Evolutionary conservation across 805 yeast species (phyloP), one percentile per base, ranked within the genome.

Genomic region (Wickerhamomyces rabaulensis): DNA sequence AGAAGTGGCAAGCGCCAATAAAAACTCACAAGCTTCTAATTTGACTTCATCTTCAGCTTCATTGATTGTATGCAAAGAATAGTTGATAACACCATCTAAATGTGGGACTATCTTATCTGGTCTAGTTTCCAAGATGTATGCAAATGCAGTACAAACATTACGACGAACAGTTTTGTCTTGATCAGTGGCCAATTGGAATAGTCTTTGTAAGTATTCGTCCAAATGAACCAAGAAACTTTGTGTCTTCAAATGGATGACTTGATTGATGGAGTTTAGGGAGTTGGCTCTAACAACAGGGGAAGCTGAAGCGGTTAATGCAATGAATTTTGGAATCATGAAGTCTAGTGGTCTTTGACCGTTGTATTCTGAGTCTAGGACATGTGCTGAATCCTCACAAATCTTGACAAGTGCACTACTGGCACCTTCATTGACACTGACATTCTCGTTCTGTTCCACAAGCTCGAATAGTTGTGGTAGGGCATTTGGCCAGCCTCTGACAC

Each of bases 21-120:
- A 68, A 56, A 94, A 90, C 67, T 94, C 98, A 63, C 97, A 89
- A 3, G 96, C 97, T 62, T 91, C 97, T 46, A 91, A 70, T 0
- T 96, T 84, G 27, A 89, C 95, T 45, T 76, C 82, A 54, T 86
- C 91, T 51, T 83, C 82, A 19, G 65, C 64, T 44, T 72, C 71
- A 12, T 76, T 75, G 68, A 92, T 80, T 49, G 90, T 78, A 66
- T 90, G 97, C 43, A 89, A 66, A 58, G 91, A 82, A 68, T 86
- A 94, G 52, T 81, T 78, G 37, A 92, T 78, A 15, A 94, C 89
- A n/a, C 97, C 97, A 45, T 76, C 80, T 47, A 92, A 64, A 63
- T 92, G 95, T 8, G 91, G 89, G 42, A 76, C 65, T 29, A 94
- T 69, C 62, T 84, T 86, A 54, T 87, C 95, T 1, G 96, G 92